Conservation (phyloP, 2,329 filamentous ascomycete species). For the Sporothrix globosa region DNA sequence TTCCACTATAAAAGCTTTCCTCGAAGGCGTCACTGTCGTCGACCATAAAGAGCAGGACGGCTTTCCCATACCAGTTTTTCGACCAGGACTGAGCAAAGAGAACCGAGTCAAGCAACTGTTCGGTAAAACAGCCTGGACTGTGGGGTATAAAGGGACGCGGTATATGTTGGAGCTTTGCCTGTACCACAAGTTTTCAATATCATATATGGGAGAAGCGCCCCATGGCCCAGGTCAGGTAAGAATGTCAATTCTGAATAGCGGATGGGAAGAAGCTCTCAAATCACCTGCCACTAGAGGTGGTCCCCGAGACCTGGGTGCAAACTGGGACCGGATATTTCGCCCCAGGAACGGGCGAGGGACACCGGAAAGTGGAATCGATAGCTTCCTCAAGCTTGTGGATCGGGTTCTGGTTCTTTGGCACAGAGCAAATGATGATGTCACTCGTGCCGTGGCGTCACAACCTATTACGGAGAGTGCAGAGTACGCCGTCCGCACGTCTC, state of each 20-base stretch:
- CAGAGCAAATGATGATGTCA: background rate
- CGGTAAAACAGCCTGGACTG: conserved; percentile 44
- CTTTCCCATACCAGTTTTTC: conserved; percentile 41
- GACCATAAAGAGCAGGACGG: conserved; percentile 31
- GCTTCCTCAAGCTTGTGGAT: conserved; percentile 27
- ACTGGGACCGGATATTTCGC: conserved; percentile 30
- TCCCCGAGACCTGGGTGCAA: conserved; percentile 31
- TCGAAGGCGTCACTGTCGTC: conserved; percentile 38
- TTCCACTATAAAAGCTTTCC: conserved; percentile 37
- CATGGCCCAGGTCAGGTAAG: conserved; percentile 3
- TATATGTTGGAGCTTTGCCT: conserved; percentile 46
- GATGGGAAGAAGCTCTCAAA: conserved; percentile 30
- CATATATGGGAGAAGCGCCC: background rate
- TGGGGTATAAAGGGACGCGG: conserved; percentile 40
- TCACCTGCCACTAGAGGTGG: background rate
- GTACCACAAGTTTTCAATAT: conserved; percentile 42
- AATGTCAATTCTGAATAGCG: conserved; percentile 21
- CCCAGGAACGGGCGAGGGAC: background rate
- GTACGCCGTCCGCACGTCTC: background rate
- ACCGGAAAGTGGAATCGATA: conserved; percentile 17
- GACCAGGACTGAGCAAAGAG: conserved; percentile 18
- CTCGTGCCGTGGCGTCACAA: background rate
- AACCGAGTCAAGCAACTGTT: conserved; percentile 40
- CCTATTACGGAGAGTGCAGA: background rate
- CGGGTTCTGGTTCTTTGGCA: background rate